Base-by-base conservation (phyloP, 257 asterid genomes). In the Solanum corneliomulleri region DNA sequence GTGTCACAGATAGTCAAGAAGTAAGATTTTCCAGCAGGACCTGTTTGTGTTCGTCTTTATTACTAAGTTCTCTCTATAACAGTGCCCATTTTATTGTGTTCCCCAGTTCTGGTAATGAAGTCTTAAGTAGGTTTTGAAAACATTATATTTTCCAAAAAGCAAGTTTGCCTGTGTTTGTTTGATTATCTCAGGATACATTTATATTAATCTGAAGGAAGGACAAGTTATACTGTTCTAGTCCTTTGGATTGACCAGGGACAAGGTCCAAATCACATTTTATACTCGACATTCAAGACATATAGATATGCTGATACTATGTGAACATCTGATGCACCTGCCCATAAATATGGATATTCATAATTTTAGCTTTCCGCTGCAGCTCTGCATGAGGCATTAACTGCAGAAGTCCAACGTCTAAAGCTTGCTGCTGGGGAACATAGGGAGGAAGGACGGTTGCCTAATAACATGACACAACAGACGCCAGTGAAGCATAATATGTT, bases 361-460 rank as follows among this genome's bases (percentile, higher is more conserved):
- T 47, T 25, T 81, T 44, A 21, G 37, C 49, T 87, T 72, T 88
- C 7, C 76, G 11, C 86, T 87, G 89, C 93, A 96, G 99, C 94
- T 45, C 91, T 96, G 90, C 97, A 95, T 3, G 98, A 94, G 90
- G 87, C 97, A 74, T 87, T 96, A 89, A 89, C 91, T 58, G 93
- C 93, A 14, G 99, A 96, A 87, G 94, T 96, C 49, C 97, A 94
- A 86, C 98, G 93, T 72, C 87, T 96, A 72, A 96, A 93, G 86
- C 89, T 93, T 87, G 93, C 89, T 23, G 87, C 91, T 41, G 89
- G 85, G 76, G 93, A 92, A 91, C 89, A 89, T 18, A 83, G 93
- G 88, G 95, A 94, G 39, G 95, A 90, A 39, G 95, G 91, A n/a
- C 88, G 91, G 68, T 52, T 91, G 44, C 91, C 93, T 11, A 88